Base-by-base conservation (phyloP, 176 grass and related monocot genomes). In the Aegilops tauschii region DNA sequence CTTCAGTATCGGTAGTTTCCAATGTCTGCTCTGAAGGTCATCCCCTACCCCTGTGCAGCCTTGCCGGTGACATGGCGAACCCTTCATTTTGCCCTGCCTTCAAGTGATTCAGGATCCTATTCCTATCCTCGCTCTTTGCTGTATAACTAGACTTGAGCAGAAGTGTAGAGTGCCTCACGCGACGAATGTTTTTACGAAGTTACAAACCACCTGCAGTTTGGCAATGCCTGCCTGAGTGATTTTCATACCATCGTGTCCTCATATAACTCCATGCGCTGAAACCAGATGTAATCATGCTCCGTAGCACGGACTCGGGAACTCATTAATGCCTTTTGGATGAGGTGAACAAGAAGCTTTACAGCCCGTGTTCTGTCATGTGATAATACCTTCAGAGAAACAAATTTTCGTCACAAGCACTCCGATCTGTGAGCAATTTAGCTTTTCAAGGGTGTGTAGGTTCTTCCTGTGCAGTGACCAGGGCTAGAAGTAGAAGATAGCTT, bases 261-360 rank as follows among this genome's bases (percentile, higher is more conserved):
- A 34, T 67, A 47, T 37, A 12, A 59, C n/a, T 68, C 2, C 35
- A 66, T 80, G 74, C 8, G 31, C n/a, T 40, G 25, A 86, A 74
- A 73, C 65, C 17, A 66, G 27, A 62, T 21, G 28, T 30, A 81
- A 35, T 34, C 66, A 69, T 50, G 12, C 12, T 64, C 44, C 80
- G 12, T 59, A 58, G 31, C 61, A 30, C 32, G 14, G 42, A 39
- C 74, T 79, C 34, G 30, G 31, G 28, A 70, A 73, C 40, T 37
- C 14, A 20, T 30, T 73, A 82, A 34, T n/a, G 14, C 65, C 65
- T 5, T 74, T 73, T 56, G 65, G 54, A 23, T 75, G 61, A 84
- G 81, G 80, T 84, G 67, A 87, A 78, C 4, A 47, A 61, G 69
- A 80, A 83, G 44, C 76, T 69, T 91, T 80, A 67, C 84, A 83